These are phyloP conservation scores for Colletotrichum karsti DNA, from an alignment of 2,329 filamentous ascomycete species.

Conservation along the genomic window DNA sequence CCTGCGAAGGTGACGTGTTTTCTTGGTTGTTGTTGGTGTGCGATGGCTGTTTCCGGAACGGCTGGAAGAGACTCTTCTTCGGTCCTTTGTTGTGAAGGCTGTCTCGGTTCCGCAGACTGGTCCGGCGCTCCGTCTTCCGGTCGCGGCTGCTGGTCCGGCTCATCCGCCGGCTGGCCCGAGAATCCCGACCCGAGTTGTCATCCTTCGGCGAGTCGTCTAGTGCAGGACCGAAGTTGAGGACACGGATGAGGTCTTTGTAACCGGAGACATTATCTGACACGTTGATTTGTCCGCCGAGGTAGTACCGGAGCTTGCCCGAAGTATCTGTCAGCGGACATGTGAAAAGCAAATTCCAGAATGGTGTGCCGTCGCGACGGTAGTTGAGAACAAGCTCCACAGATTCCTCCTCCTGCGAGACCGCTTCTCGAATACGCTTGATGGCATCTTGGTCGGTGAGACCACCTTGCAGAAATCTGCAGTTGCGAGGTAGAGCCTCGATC, in stretches of 20 bases:
- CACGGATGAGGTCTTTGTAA: conserved; percentile 57
- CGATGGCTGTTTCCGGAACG: conserved; percentile 37
- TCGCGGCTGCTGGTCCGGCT: conserved; percentile 22
- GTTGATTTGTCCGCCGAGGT: conserved; percentile 66
- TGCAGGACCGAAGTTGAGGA: conserved; percentile 49
- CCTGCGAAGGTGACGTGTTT: conserved; percentile 3
- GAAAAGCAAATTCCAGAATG: conserved; percentile 67
- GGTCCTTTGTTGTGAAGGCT: conserved; percentile 32
- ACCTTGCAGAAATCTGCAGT: conserved; percentile 60
- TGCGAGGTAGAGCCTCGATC: conserved; percentile 55
- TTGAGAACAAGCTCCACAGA: conserved; percentile 60
- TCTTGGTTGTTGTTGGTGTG: conserved; percentile 27
- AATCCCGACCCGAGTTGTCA: conserved; percentile 8
- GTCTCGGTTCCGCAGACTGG: conserved; percentile 25
- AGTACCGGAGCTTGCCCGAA: conserved; percentile 57
- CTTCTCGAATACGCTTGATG: conserved; percentile 49
- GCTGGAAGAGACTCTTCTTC: conserved; percentile 43
- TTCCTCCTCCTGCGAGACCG: conserved; percentile 51
- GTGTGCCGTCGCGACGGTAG: conserved; percentile 57
- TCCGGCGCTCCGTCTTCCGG: conserved; percentile 22
- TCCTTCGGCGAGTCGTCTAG: conserved; percentile 14
- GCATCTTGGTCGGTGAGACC: conserved; percentile 51
- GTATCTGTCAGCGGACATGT: conserved; percentile 59
- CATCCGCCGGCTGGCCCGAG: conserved; percentile 12
- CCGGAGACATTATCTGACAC: conserved; percentile 62